These are phyloP conservation scores for Rosa persica DNA, from an alignment of 306 rosid species.

Conservation along the genomic window DNA sequence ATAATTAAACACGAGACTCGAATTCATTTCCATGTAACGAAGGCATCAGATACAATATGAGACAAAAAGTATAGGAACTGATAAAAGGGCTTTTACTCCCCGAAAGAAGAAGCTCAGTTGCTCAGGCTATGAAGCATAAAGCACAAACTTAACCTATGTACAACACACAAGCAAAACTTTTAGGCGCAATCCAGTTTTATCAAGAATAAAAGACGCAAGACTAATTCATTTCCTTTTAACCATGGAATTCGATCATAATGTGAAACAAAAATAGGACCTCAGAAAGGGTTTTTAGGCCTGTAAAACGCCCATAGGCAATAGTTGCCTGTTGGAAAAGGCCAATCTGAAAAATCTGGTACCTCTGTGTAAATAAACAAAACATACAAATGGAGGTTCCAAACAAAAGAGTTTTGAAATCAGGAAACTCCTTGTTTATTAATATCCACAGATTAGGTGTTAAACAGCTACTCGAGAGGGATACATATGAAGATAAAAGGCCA, in stretches of 20 bases:
- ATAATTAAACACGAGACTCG: not conserved
- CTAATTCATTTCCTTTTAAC: not conserved
- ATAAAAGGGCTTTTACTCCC: not conserved
- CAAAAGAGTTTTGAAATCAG: not conserved
- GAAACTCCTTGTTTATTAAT: not conserved
- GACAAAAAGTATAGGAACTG: not conserved
- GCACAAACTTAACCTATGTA: not conserved
- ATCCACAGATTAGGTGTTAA: not conserved
- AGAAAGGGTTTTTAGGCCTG: not conserved
- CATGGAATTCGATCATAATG: not conserved
- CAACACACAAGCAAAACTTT: not conserved
- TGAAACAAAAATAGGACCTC: not conserved
- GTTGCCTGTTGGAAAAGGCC: not conserved
- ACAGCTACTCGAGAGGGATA: not conserved
- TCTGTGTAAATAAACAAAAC: not conserved
- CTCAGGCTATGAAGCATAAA: not conserved
- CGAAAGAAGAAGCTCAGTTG: not conserved
- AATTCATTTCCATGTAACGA: not conserved
- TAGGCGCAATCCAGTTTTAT: not conserved
- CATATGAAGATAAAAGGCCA: not conserved
- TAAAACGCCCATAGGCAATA: not conserved
- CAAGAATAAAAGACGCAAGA: not conserved
- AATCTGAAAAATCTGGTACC: not conserved
- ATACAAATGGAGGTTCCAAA: not conserved
- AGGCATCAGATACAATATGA: not conserved